A percentile compares a stretch with the other conserved stretches of the same genome.
Conservation (phyloP, 192 early-diverging fungal species). For the Backusella parvicylindrica region DNA sequence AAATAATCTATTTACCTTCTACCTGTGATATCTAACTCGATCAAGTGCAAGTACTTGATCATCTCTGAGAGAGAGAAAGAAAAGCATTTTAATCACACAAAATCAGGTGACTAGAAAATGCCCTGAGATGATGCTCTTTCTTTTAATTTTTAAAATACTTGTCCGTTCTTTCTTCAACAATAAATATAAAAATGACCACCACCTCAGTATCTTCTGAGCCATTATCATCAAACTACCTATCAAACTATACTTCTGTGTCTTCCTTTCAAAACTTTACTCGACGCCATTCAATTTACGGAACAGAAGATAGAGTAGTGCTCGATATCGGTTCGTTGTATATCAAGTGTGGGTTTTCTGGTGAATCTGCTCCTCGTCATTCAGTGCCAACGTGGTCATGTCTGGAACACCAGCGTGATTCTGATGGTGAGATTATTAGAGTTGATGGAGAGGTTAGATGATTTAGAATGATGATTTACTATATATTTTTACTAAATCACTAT, state of each 20-base stretch:
- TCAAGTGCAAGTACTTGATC: no score
- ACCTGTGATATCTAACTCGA: no score
- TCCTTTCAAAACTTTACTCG: conserved; percentile 31
- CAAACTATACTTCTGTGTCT: conserved; percentile 10
- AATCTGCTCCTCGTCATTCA: conserved; percentile 69
- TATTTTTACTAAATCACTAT: not conserved
- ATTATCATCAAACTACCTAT: conserved; percentile 18
- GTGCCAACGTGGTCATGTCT: conserved; percentile 50
- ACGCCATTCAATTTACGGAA: conserved; percentile 63
- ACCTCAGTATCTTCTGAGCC: conserved; percentile 23
- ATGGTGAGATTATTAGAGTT: conserved; percentile 37
- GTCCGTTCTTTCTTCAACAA: not conserved
- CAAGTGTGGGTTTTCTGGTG: conserved; percentile 85
- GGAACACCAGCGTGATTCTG: conserved; percentile 35
- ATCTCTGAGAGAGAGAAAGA: no score
- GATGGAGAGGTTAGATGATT: conserved; percentile 38
- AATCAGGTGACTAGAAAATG: not conserved
- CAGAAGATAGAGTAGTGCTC: conserved; percentile 84
- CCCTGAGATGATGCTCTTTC: not conserved
- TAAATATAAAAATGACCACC: conserved; percentile 17
- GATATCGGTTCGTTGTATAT: conserved; percentile 82
- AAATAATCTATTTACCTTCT: no score
- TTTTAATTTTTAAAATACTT: not conserved
- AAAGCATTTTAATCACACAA: no score
- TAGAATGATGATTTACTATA: not conserved